These are phyloP conservation scores for Phaeotremella skinneri DNA, from an alignment of 768 basidiomycete genomes.

Conservation along the genomic window DNA sequence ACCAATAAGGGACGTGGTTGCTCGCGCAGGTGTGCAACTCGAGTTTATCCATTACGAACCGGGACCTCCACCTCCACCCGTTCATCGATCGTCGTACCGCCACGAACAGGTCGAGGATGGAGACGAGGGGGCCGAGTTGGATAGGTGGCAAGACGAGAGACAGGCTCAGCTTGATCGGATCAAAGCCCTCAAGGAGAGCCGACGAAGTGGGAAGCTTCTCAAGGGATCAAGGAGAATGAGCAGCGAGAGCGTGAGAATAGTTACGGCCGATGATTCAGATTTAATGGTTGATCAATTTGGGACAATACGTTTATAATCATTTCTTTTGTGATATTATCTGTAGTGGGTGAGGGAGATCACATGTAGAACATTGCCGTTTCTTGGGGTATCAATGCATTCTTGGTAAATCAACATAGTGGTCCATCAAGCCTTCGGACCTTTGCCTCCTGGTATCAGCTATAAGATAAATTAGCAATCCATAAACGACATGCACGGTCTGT, in stretches of 20 bases:
- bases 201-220: conserved; percentile 21
- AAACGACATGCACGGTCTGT: conserved; percentile 9
- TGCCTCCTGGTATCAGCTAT: conserved; percentile 71
- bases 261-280: conserved; percentile 13
- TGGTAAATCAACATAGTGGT: background rate
- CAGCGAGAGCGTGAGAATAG: conserved; percentile 6
- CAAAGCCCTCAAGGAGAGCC: conserved; percentile 44
- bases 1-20: conserved; percentile 67
- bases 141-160: conserved; percentile 54
- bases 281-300: conserved; percentile 15
- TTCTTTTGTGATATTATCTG: background rate
- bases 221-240: background rate
- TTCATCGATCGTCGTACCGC: conserved; percentile 29
- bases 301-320: conserved; percentile 2
- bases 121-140: conserved; percentile 19
- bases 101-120: conserved; percentile 31
- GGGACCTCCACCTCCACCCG: conserved; percentile 37
- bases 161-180: conserved; percentile 52
- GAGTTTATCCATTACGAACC: conserved; percentile 48
- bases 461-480: background rate
- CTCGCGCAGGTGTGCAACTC: conserved; percentile 58
- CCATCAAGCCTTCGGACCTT: conserved; percentile 57
- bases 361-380: too few species aligned
- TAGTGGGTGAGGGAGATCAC: too few species aligned
- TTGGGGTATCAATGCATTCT: conserved; percentile 2